phyloP scores from a whole-genome alignment of 257 asterid species.

The Haberlea rhodopensis region DNA sequence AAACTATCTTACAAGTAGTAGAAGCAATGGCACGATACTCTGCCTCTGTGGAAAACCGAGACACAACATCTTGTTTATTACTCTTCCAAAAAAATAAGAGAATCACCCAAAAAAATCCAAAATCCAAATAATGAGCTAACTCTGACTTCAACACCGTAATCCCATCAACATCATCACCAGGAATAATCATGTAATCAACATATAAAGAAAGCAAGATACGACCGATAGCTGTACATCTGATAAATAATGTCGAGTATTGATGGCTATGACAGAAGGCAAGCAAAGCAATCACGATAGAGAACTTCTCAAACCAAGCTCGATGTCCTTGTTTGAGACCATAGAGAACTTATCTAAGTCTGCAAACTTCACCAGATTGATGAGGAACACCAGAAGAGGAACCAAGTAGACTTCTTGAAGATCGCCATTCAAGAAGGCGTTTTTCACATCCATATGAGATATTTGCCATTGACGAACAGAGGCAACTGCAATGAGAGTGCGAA shows the following conservation, averaged over 20 bases:
- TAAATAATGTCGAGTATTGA: neutral
- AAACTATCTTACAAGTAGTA: too few relatives aligned
- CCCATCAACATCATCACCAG: neutral
- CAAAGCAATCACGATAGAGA: neutral
- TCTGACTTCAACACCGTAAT: neutral
- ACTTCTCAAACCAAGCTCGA: neutral
- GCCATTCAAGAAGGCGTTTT: too few relatives aligned
- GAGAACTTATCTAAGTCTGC: neutral
- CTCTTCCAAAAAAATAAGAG: too few relatives aligned
- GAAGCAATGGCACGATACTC: too few relatives aligned
- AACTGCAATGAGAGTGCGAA: too few relatives aligned
- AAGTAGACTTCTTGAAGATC: neutral
- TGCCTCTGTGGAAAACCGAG: too few relatives aligned
- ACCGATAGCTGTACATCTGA: neutral
- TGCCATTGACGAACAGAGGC: too few relatives aligned
- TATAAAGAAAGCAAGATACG: neutral
- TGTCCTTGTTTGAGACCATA: neutral
- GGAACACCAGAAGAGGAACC: neutral
- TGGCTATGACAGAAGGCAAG: neutral
- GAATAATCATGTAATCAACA: neutral
- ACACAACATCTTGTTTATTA: too few relatives aligned
- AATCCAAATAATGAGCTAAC: too few relatives aligned
- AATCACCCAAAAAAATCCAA: too few relatives aligned
- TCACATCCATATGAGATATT: too few relatives aligned
- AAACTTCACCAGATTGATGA: neutral